Percentiles rank a stretch among this genome's conserved stretches.
These are phyloP conservation scores for Hypericum perforatum DNA, from an alignment of 345 rosid genomes.

Conservation along the genomic window DNA sequence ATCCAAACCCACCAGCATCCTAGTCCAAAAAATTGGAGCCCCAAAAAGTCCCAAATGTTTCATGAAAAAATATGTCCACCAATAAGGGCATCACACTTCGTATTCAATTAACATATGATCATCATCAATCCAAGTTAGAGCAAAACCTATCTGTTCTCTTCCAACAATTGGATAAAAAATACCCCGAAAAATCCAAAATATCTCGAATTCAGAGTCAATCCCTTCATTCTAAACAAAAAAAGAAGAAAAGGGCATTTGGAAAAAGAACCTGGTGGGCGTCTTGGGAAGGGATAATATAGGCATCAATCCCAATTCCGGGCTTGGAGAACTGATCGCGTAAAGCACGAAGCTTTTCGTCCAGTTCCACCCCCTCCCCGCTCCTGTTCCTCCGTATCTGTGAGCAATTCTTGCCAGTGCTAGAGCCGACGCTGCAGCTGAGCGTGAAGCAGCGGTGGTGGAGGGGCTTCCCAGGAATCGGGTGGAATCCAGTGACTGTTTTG, in stretches of 20 bases:
- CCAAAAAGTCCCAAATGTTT: too few species aligned
- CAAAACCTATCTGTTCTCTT: too few species aligned
- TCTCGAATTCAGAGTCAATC: neutral
- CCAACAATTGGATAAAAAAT: neutral
- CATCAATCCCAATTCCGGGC: slow-evolving; percentile 77
- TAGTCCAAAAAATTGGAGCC: too few species aligned
- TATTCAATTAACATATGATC: too few species aligned
- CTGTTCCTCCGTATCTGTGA: slow-evolving; percentile 43
- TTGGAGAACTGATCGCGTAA: slow-evolving; percentile 52
- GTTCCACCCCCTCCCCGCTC: slow-evolving; percentile 17
- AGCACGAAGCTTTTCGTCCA: slow-evolving; percentile 64
- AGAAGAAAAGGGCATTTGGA: neutral
- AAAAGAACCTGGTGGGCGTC: slow-evolving; percentile 82
- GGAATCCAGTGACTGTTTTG: slow-evolving; percentile 15
- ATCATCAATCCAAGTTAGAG: too few species aligned
- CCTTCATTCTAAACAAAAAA: neutral
- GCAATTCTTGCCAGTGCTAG: slow-evolving; percentile 67
- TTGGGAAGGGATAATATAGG: slow-evolving; percentile 90
- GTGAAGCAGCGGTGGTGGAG: slow-evolving; percentile 9
- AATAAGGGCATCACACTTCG: too few species aligned
- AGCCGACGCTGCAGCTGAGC: slow-evolving; percentile 34
- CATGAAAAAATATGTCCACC: too few species aligned
- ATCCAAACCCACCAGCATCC: neutral
- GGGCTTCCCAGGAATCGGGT: slow-evolving; percentile 12
- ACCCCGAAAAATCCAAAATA: neutral